Base-by-base conservation (phyloP, 345 rosid genomes). In the Hypericum androsaemum region DNA sequence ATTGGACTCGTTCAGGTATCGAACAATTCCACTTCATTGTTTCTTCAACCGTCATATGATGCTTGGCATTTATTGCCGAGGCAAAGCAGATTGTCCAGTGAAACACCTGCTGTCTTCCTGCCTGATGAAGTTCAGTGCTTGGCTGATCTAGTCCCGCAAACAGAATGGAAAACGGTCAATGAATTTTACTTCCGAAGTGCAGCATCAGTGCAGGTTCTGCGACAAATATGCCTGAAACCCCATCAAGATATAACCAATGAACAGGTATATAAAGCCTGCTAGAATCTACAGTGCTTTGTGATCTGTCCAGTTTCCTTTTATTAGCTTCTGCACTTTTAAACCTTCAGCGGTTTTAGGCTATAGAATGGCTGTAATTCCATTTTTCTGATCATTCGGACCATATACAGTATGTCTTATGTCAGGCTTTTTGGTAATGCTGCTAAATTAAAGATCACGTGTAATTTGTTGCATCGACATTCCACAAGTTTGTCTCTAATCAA, bases 161-260 rank as follows among this genome's bases (percentile, higher is more conserved):
- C 52, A 49, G 81, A 77, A 28, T 92, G 94, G 96, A 88, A 72
- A 67, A 65, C 43, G 12, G 80, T 59, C 35, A 88, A 83, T 50
- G 82, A 77, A 53, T 78, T 76, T 65, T 82, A 88, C 77, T 92
- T 87, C 71, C 79, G 84, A 64, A 84, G 98, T 69, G 57, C 81
- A 56, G 84, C 81, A 61, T 75, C 96, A 13, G 79, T 84, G 66
- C 85, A 80, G 74, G 65, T 79, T 50, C 52, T 87, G 73, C 82
- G 69, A 52, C 77, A 68, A 52, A 65, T 77, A 71, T 74, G 81
- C 54, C 69, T 77, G 71, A 81, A 76, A 59, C 88, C 73, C 62
- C 82, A 79, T 47, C 66, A 71, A 32, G 96, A 92, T 78, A 64
- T 92, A 64, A 72, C 84, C 44, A 60, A 71, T 51, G 94, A 88